Percentiles rank a stretch among this genome's conserved stretches.
These are phyloP conservation scores for Ophiostoma fasciatum DNA, from an alignment of 2,329 filamentous ascomycete species.

Conservation along the genomic window DNA sequence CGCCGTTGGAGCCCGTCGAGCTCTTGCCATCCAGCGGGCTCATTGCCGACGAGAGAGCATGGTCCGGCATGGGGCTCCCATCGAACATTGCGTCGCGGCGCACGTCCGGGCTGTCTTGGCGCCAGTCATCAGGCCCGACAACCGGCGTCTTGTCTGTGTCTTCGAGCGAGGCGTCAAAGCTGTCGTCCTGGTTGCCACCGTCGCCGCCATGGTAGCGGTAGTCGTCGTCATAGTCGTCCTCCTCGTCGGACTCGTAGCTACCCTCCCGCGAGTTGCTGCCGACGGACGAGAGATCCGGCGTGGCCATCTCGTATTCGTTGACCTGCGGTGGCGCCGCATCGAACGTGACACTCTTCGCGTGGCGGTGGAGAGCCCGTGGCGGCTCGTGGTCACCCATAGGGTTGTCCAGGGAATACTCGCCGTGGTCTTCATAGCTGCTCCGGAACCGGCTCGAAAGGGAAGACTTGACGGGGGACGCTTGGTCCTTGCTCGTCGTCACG, in stretches of 20 bases:
- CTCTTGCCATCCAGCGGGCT: constrained; percentile 49
- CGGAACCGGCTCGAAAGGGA: constrained; percentile 60
- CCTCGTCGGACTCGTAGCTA: constrained; percentile 76
- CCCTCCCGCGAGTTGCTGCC: constrained; percentile 83
- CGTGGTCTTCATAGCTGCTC: constrained; percentile 52
- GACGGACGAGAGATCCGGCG: constrained; percentile 85
- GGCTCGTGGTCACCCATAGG: constrained; percentile 42
- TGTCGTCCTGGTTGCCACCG: constrained; percentile 58
- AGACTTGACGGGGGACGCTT: constrained; percentile 73
- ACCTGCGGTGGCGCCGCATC: constrained; percentile 85
- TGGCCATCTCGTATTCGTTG: constrained; percentile 97
- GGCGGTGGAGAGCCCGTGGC: constrained; percentile 56
- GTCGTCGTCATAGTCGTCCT: constrained; percentile 54
- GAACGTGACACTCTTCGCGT: constrained; percentile 95
- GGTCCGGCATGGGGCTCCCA: constrained; percentile 51
- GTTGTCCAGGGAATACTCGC: constrained; percentile 55
- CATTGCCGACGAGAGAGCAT: constrained; percentile 28
- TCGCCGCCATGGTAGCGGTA: constrained; percentile 37
- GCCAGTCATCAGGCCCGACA: constrained; percentile 94
- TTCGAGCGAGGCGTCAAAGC: constrained; percentile 89
- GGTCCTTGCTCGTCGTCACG: constrained; percentile 54
- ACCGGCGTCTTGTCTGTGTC: constrained; percentile 96
- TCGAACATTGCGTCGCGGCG: constrained; percentile 46
- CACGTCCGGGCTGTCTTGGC: constrained; percentile 46
- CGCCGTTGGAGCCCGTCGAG: constrained; percentile 63